Conservation (phyloP, 1,139 yeast species). For the Blastobotrys arbuscula region DNA sequence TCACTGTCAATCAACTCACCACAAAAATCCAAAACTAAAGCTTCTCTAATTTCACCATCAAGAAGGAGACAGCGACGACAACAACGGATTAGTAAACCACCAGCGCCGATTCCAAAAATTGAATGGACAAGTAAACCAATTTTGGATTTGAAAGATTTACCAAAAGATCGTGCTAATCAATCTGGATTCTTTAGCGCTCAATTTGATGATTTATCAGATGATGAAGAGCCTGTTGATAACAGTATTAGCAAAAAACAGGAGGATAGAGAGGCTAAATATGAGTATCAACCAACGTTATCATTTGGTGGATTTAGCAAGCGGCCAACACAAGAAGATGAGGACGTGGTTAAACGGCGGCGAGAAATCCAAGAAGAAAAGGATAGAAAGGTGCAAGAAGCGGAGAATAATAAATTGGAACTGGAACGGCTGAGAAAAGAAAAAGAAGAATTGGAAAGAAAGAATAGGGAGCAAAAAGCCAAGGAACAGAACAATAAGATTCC, state of each 20-base stretch:
- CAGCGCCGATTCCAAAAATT: slow-evolving; percentile 18
- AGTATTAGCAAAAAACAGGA: not conserved
- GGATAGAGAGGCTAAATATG: slow-evolving; percentile 6
- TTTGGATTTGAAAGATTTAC: slow-evolving; percentile 24
- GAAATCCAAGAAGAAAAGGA: slow-evolving; percentile 12
- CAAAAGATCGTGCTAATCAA: slow-evolving; percentile 24
- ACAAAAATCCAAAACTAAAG: not conserved
- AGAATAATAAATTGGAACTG: slow-evolving; percentile 5
- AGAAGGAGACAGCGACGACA: not conserved
- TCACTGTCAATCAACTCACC: too few species aligned
- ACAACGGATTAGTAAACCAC: not conserved
- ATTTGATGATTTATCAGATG: slow-evolving; percentile 28
- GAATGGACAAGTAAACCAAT: slow-evolving; percentile 23
- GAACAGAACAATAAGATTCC: slow-evolving; percentile 8
- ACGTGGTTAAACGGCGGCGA: slow-evolving; percentile 10
- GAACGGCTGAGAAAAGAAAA: slow-evolving; percentile 2
- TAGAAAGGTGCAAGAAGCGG: slow-evolving; percentile 7
- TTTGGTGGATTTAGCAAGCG: slow-evolving; percentile 1
- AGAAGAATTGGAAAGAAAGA: slow-evolving; percentile 10
- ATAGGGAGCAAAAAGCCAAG: not conserved
- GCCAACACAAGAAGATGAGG: slow-evolving; percentile 12
- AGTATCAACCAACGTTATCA: slow-evolving; percentile 2
- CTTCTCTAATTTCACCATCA: not conserved
- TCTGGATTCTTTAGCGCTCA: slow-evolving; percentile 31
- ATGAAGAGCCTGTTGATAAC: slow-evolving; percentile 15